Evolutionary conservation across 1,284 basidiomycete species (phyloP).

Genomic region (Serendipita sp.): DNA sequence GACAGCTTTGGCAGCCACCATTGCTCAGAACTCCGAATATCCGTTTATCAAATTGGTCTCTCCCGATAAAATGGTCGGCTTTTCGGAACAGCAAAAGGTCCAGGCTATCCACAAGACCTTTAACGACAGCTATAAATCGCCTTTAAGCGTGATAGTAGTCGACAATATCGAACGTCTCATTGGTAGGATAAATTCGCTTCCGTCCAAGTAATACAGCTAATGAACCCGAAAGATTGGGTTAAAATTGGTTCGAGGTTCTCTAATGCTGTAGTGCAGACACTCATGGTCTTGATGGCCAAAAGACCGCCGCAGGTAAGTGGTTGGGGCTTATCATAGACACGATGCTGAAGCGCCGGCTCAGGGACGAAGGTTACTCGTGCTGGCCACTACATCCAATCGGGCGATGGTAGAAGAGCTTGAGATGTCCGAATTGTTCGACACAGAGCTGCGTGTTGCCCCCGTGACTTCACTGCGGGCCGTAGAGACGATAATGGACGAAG

Average conservation of each 20-base stretch:
- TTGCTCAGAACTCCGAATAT: conserved; percentile 83
- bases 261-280: conserved; percentile 82
- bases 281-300: conserved; percentile 80
- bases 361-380: conserved; percentile 82
- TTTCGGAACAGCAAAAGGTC: conserved; percentile 82
- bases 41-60: conserved; percentile 98
- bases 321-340: neutral
- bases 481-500: conserved; percentile 69
- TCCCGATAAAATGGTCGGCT: conserved; percentile 95
- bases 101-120: conserved; percentile 89
- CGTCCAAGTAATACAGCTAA: neutral
- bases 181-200: conserved; percentile 33
- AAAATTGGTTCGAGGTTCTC: conserved; percentile 95
- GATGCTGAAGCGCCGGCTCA: conserved; percentile 19
- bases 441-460: conserved; percentile 76
- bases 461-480: conserved; percentile 62
- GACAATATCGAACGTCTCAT: conserved; percentile 85
- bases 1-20: conserved; percentile 89
- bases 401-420: conserved; percentile 85
- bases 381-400: conserved; percentile 85
- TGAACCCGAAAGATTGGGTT: conserved; percentile 66
- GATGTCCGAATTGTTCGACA: conserved; percentile 76
- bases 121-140: conserved; percentile 93
- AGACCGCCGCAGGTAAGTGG: conserved; percentile 76
- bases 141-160: conserved; percentile 91